Evolutionary conservation across 768 basidiomycete genomes (phyloP).

Genomic region (Cytidiella melzeri): DNA sequence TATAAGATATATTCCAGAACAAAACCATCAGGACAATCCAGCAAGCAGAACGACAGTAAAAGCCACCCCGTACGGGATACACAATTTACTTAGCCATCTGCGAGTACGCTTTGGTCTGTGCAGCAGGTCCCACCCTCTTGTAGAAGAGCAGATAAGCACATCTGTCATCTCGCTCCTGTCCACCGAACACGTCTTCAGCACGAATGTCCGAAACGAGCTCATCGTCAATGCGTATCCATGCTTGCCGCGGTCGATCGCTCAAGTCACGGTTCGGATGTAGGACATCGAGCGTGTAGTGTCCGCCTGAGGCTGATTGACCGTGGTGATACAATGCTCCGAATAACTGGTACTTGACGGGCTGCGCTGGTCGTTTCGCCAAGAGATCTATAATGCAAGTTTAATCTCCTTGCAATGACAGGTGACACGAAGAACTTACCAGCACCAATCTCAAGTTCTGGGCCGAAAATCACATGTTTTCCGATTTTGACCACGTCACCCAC

Average conservation of each 20-base stretch:
- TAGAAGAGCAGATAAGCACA: conserved; percentile 91
- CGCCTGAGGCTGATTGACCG: conserved; percentile 82
- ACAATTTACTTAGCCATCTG: conserved; percentile 3
- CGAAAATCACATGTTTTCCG: conserved; percentile 74
- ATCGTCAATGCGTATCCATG: conserved; percentile 93
- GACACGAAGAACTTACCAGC: conserved; percentile 38
- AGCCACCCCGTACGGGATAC: neutral
- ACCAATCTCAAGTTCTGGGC: conserved; percentile 71
- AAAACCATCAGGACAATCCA: neutral
- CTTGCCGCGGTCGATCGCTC: conserved; percentile 41
- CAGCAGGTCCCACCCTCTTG: conserved; percentile 41
- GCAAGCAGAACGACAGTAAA: neutral
- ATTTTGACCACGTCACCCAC: conserved; percentile 81
- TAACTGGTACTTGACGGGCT: conserved; percentile 62
- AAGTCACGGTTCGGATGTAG: conserved; percentile 65
- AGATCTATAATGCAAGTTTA: conserved; percentile 39
- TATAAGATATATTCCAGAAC: too few relatives aligned
- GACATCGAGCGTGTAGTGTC: conserved; percentile 93
- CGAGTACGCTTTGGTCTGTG: conserved; percentile 9
- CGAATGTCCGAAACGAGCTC: conserved; percentile 76
- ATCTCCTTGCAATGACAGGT: neutral
- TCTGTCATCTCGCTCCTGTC: conserved; percentile 47
- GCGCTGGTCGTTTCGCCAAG: conserved; percentile 44
- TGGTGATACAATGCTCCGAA: conserved; percentile 95
- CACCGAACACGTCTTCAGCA: conserved; percentile 65